A percentile compares a stretch with the other conserved stretches of the same genome.
These are phyloP conservation scores for Xylaria sp. DNA, from an alignment of 2,329 filamentous ascomycete species.

Conservation along the genomic window DNA sequence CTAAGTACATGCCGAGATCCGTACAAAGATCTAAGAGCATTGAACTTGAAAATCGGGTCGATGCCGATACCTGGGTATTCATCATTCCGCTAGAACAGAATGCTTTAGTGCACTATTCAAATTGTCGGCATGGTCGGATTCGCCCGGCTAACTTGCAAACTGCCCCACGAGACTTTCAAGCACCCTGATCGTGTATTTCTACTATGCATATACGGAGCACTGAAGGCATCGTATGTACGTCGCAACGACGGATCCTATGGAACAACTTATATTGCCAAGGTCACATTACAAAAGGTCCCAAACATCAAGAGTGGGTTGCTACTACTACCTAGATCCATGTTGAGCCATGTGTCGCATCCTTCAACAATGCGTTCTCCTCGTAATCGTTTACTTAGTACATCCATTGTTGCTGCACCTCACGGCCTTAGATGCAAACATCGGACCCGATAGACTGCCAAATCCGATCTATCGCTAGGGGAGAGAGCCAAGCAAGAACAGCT, in stretches of 20 bases:
- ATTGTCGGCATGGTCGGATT: not conserved
- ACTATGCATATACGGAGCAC: not conserved
- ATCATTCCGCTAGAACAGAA: not conserved
- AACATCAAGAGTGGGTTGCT: constrained; percentile 27
- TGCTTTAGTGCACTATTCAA: not conserved
- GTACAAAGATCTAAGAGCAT: not conserved
- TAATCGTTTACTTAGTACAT: not conserved
- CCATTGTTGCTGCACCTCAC: not conserved
- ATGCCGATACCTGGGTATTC: not conserved
- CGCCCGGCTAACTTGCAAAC: not conserved
- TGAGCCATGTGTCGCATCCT: constrained; percentile 37
- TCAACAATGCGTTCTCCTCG: constrained; percentile 24
- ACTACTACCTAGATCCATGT: constrained; percentile 26
- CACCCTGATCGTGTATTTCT: not conserved
- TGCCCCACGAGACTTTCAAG: constrained; percentile 2
- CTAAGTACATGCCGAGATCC: constrained; percentile 23
- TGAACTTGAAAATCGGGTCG: no score
- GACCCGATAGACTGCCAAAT: constrained; percentile 17
- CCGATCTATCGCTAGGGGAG: not conserved
- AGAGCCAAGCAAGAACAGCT: not conserved
- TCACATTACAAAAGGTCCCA: constrained; percentile 38
- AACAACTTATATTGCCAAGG: constrained; percentile 24
- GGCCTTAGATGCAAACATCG: constrained; percentile 9
- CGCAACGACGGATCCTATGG: constrained; percentile 16
- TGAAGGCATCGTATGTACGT: constrained; percentile 5